phyloP scores from a whole-genome alignment of 2,329 filamentous ascomycete species.

The Rutstroemia sp. region DNA sequence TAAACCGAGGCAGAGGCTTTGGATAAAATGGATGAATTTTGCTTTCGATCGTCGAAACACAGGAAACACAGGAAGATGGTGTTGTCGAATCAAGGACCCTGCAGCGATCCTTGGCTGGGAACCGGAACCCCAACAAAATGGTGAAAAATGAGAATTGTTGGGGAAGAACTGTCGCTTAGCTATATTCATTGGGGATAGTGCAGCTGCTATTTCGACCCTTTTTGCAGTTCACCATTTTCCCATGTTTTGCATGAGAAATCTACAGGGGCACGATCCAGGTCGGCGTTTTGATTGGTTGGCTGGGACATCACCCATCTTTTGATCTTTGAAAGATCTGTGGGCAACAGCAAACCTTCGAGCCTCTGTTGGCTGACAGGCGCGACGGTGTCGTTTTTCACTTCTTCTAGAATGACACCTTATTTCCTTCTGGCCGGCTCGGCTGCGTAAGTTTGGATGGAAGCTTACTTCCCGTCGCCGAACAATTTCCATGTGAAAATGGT shows the following conservation, averaged over 20 bases:
- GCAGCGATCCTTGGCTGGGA: conserved; percentile 2
- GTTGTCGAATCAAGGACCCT: neutral
- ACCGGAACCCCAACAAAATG: conserved; percentile 6
- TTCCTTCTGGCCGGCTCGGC: no score
- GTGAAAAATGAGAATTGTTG: conserved; percentile 1
- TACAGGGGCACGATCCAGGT: no score
- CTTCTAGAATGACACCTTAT: no score
- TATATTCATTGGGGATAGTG: neutral
- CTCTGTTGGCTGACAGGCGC: neutral
- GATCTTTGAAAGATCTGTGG: neutral
- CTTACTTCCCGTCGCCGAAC: no score
- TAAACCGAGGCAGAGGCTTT: no score
- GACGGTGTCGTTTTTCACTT: no score
- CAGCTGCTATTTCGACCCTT: neutral
- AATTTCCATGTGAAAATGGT: no score
- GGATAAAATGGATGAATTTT: no score
- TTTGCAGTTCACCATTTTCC: neutral
- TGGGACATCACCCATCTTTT: neutral
- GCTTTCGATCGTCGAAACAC: no score
- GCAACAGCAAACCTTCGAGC: neutral
- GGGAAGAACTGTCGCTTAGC: conserved; percentile 1
- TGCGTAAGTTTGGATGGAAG: no score
- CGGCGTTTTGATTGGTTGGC: conserved; percentile 1
- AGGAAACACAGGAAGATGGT: no score
- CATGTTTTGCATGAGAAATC: no score